Percentiles rank a stretch among this genome's conserved stretches.
These are phyloP conservation scores for Mallotus repandus DNA, from an alignment of 441 rosid genomes.

Conservation along the genomic window DNA sequence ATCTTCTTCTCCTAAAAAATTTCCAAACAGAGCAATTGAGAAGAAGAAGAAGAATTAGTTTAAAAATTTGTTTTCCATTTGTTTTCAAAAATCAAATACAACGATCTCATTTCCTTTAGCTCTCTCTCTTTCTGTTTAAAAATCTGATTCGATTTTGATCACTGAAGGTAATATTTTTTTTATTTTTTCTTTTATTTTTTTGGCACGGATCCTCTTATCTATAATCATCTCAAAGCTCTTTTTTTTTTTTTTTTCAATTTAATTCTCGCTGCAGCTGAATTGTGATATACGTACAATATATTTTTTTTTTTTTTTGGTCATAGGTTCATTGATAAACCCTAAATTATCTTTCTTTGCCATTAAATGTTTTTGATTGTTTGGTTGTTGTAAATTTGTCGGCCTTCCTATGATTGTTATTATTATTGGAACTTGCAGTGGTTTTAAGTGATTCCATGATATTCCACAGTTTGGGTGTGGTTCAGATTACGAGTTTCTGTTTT, in stretches of 20 bases:
- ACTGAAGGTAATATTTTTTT: slow-evolving; percentile 3
- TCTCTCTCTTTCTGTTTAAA: neutral
- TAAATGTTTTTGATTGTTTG: neutral
- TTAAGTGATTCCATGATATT: neutral
- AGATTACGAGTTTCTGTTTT: neutral
- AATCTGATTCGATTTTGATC: neutral
- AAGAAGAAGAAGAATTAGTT: too few species aligned
- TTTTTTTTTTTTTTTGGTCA: neutral
- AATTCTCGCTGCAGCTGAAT: neutral
- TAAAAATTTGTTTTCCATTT: neutral
- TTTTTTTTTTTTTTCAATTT: neutral
- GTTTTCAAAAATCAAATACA: neutral
- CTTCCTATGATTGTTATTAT: neutral
- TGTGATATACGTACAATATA: neutral
- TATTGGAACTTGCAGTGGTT: neutral
- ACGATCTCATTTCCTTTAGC: neutral
- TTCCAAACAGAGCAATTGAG: too few species aligned
- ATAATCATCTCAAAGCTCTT: neutral
- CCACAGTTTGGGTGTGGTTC: neutral
- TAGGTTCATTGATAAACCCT: slow-evolving; percentile 3
- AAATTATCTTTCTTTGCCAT: neutral
- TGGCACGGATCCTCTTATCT: slow-evolving; percentile 11
- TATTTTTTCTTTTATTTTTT: neutral
- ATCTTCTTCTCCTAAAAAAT: too few species aligned
- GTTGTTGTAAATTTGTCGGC: neutral